Evolutionary conservation across 148 eudicot genomes (phyloP), one percentile per base, ranked within the genome.

Genomic region (Gaultheria prostrata): DNA sequence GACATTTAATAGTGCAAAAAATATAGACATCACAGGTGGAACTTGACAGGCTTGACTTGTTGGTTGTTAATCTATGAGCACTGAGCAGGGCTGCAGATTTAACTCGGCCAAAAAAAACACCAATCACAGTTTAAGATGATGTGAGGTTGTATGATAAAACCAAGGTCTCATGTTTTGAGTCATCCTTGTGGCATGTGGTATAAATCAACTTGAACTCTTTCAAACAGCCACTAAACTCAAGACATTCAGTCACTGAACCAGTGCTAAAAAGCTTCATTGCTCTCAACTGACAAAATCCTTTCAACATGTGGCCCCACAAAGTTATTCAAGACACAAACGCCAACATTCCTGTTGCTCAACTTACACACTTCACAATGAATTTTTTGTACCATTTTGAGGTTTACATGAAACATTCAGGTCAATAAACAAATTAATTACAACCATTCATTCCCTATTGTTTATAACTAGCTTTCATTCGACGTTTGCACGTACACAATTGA

Each of bases 221-320:
- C 76, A 35, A 20, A 33, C 24, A 71, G 75, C 75, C 33, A 71
- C 20, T 71, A 15, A 71, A 61, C 7, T n/a, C 28, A 8, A 71
- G 75, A 71, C 43, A 26, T 69, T 69, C 20, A 32, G 74, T 69
- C 43, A 11, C 74, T 69, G 74, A 69, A 39, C 76, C 26, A 20
- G 77, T 73, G 51, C 51, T 75, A 75, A 28, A 11, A 75, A n/a
- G 30, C 17, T 65, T 24, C 13, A 65, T 65, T 65, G 32, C 71
- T 75, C 35, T 75, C 54, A 75, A 75, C 49, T 30, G 50, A 43
- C 32, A 46, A n/a, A 75, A 75, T 75, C 78, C 53, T 75, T n/a
- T 24, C 30, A 75, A 75, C 24, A 18, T 39, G 1, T 15, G 76
- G 43, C 17, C 49, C 26, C 76, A 39, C 8, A 1, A 71, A 71